These are phyloP conservation scores for Symbiodinium pilosum DNA, from an alignment of 73 alveolate species.

Conservation along the genomic window DNA sequence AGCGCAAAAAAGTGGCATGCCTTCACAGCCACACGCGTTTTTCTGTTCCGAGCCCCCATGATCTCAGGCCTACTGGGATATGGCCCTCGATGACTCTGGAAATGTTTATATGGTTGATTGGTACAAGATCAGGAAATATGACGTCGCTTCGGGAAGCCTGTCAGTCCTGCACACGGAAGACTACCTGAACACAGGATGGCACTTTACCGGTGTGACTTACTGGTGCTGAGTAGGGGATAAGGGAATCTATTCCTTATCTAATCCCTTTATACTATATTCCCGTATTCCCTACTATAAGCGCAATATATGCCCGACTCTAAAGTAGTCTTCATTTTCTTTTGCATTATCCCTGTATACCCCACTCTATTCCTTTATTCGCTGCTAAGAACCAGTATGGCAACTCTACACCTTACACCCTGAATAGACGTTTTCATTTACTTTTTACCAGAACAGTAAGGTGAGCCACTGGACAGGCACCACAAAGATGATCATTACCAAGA, in stretches of 20 bases:
- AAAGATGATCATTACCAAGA: slow-evolving; percentile 42
- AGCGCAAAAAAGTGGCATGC: not conserved
- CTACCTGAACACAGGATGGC: slow-evolving; percentile 80
- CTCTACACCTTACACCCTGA: too few species aligned
- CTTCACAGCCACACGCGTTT: not conserved
- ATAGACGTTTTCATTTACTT: too few species aligned
- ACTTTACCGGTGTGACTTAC: slow-evolving; percentile 38
- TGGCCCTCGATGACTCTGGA: slow-evolving; percentile 45
- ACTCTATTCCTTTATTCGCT: too few species aligned
- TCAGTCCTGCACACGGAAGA: slow-evolving; percentile 50
- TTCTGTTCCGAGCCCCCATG: not conserved
- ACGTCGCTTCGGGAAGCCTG: not conserved
- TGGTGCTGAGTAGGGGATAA: too few species aligned
- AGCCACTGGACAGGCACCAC: slow-evolving; percentile 31
- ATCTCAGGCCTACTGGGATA: slow-evolving; percentile 81
- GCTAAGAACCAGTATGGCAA: too few species aligned
- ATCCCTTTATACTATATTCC: too few species aligned
- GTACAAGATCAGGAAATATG: slow-evolving; percentile 71
- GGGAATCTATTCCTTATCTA: too few species aligned
- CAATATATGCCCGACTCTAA: too few species aligned
- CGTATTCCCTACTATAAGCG: too few species aligned
- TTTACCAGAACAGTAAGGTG: not conserved
- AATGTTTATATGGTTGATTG: slow-evolving; percentile 71
- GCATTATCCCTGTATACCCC: too few species aligned
- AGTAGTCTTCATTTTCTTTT: too few species aligned